Percentiles rank a stretch among this genome's conserved stretches.
phyloP scores from a whole-genome alignment of 129 eudicot genomes.

The Erigeron canadensis region DNA sequence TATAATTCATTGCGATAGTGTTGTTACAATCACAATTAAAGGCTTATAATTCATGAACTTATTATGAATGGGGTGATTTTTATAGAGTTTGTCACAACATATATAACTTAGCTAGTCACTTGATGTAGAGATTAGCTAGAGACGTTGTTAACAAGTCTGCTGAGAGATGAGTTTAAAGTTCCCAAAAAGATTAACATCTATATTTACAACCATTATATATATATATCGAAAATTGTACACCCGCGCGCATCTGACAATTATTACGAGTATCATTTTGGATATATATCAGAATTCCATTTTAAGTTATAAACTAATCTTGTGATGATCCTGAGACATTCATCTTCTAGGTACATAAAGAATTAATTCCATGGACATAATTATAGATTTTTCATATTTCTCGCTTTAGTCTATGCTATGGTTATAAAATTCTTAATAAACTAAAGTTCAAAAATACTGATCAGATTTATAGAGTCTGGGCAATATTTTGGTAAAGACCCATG shows the following conservation, averaged over 20 bases:
- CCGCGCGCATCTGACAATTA: too few species aligned
- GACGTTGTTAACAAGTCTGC: too few species aligned
- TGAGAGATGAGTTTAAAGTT: too few species aligned
- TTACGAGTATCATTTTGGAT: neutral
- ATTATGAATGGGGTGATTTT: too few species aligned
- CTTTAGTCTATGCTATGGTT: neutral
- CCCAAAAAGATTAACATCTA: neutral
- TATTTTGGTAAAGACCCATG: conserved; percentile 69
- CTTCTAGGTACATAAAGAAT: conserved; percentile 24
- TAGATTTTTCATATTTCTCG: neutral
- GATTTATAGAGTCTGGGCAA: conserved; percentile 42
- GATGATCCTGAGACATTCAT: conserved; percentile 19
- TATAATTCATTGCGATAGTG: too few species aligned
- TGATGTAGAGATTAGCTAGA: too few species aligned
- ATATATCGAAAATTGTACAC: too few species aligned
- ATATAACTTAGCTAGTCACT: too few species aligned
- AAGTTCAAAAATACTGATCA: conserved; percentile 7
- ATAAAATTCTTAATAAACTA: conserved; percentile 15
- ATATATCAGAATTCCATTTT: neutral
- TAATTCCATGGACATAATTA: conserved; percentile 22
- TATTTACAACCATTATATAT: neutral
- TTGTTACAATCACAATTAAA: too few species aligned
- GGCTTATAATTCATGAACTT: too few species aligned
- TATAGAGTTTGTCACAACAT: too few species aligned
- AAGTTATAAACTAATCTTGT: neutral